A percentile compares a stretch with the other conserved stretches of the same genome.
Conservation (phyloP, 2,329 filamentous ascomycete genomes). For the Aspergillus fijiensis region DNA sequence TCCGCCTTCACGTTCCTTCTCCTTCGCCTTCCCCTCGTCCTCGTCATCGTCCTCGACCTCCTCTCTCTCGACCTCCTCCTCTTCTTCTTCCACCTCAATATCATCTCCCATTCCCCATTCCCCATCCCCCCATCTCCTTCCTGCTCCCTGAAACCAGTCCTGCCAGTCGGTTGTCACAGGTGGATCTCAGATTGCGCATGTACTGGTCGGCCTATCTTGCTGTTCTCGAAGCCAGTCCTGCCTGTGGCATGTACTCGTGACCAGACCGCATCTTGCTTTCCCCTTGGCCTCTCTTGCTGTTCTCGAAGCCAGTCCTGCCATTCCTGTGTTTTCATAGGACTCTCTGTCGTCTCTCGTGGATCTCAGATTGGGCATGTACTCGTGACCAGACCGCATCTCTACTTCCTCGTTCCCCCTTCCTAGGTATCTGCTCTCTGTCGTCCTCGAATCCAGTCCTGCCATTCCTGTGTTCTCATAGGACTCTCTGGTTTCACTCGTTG, state of each 20-base stretch:
- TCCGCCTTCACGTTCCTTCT: too few species aligned
- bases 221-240: conserved; percentile 19
- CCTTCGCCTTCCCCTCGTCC: not conserved
- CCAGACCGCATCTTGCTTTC: too few species aligned
- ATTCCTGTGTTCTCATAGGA: conserved; percentile 26
- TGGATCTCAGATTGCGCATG: too few species aligned
- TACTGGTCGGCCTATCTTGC: too few species aligned
- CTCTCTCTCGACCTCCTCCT: not conserved
- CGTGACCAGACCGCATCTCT: conserved; percentile 20
- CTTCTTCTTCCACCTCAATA: not conserved
- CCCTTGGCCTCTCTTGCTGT: conserved; percentile 10
- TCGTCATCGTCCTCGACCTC: not conserved
- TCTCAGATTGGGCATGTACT: conserved; percentile 19
- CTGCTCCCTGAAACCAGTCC: conserved; percentile 16
- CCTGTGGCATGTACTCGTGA: not conserved
- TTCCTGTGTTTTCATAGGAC: conserved; percentile 25
- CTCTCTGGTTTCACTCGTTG: conserved; percentile 22
- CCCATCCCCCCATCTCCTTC: not conserved
- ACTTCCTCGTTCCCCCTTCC: conserved; percentile 17
- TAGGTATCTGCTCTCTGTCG: conserved; percentile 18
- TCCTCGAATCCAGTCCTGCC: conserved; percentile 21
- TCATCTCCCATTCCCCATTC: not conserved
- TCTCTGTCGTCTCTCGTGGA: conserved; percentile 22
- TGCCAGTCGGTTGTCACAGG: conserved; percentile 3
- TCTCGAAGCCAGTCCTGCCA: conserved; percentile 22